Conservation (phyloP, 2,329 filamentous ascomycete genomes). For the Myriangium duriaei region DNA sequence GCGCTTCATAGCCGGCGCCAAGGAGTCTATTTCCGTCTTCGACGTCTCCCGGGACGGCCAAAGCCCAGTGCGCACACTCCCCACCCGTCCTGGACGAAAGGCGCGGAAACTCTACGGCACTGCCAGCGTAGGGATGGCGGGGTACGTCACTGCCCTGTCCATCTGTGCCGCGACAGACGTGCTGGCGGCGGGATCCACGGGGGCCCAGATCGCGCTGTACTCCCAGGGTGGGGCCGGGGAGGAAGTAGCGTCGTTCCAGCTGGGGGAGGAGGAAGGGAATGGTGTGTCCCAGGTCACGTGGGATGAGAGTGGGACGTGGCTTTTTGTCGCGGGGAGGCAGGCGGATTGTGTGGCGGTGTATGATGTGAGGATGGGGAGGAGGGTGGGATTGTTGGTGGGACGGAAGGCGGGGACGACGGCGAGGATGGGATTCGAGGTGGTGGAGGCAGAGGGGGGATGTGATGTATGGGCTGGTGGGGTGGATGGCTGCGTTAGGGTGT, state of each 20-base stretch:
- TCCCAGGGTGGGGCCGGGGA: slow-evolving; percentile 36
- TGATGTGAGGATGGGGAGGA: slow-evolving; percentile 43
- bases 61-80: slow-evolving; percentile 33
- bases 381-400: slow-evolving; percentile 37
- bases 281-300: slow-evolving; percentile 46
- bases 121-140: slow-evolving; percentile 41
- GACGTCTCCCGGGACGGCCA: slow-evolving; percentile 38
- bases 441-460: slow-evolving; percentile 24
- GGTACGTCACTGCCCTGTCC: slow-evolving; percentile 41
- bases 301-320: slow-evolving; percentile 45
- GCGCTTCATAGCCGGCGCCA: slow-evolving; percentile 45
- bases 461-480: slow-evolving; percentile 48
- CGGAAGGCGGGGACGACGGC: slow-evolving; percentile 39
- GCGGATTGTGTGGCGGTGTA: slow-evolving; percentile 45
- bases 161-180: slow-evolving; percentile 34
- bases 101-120: slow-evolving; percentile 23
- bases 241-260: slow-evolving; percentile 38
- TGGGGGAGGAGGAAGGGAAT: slow-evolving; percentile 22
- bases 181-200: slow-evolving; percentile 46
- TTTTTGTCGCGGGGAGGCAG: slow-evolving; percentile 46
- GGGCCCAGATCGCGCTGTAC: slow-evolving; percentile 45
- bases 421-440: slow-evolving; percentile 43
- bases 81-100: slow-evolving; percentile 35
- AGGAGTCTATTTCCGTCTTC: slow-evolving; percentile 42
- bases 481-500: slow-evolving; percentile 38